Conservation (phyloP, 331 rosid species). For the Phaseolus coccineus region DNA sequence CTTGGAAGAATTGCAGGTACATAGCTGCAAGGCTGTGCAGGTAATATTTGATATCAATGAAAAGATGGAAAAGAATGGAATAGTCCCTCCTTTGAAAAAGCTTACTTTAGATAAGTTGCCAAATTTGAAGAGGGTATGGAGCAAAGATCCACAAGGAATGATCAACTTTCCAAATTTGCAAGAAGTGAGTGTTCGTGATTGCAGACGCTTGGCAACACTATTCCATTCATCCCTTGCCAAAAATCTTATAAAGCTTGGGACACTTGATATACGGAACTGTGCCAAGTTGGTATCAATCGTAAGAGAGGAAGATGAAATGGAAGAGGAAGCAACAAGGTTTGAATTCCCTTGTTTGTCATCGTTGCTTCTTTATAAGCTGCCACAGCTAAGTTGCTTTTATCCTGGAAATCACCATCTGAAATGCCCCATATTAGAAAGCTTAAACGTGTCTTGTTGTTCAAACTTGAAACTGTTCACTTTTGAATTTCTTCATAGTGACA, state of each 20-base stretch:
- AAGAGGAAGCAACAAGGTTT: neutral
- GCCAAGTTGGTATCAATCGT: neutral
- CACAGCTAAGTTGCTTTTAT: neutral
- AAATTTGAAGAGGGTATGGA: neutral
- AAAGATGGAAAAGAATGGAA: neutral
- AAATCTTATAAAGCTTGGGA: neutral
- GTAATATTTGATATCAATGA: neutral
- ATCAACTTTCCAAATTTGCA: constrained; percentile 4
- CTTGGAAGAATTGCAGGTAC: neutral
- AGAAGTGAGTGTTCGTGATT: fast-evolving
- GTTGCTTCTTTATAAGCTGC: fast-evolving
- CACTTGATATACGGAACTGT: neutral
- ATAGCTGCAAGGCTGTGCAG: too few relatives aligned
- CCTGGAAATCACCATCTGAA: neutral
- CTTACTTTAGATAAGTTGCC: neutral
- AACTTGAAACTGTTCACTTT: neutral
- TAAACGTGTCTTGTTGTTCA: neutral
- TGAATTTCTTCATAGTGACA: neutral
- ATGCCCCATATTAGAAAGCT: neutral
- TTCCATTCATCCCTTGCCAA: neutral
- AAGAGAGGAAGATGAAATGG: neutral
- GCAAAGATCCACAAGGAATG: neutral
- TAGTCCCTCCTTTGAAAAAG: neutral
- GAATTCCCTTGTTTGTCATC: neutral
- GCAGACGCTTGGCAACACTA: neutral